Evolutionary conservation across 169 alveolate species (phyloP), one percentile per base, ranked within the genome.

Genomic region (Plasmodium inui): DNA sequence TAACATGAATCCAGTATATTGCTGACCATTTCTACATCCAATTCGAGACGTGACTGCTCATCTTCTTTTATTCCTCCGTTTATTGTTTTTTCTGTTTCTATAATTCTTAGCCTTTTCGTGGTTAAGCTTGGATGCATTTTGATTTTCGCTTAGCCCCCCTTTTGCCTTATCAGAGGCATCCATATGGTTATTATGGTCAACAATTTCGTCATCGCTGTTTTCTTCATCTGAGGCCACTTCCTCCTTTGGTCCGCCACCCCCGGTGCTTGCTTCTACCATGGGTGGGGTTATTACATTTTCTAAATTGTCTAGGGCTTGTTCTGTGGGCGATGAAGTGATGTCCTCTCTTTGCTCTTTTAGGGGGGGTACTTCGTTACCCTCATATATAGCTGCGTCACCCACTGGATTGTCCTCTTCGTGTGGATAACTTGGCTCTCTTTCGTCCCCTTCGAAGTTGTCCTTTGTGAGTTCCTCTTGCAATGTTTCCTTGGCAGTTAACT

Each of bases 251-350:
- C 22, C 37, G 76, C 17, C 30, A 26, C 14, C 76, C 30, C 76
- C 37, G 76, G 37, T 67, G 37, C 37, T 67, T 67, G 4, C 37
- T 67, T 67, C 76, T 28, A 67, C 76, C 10, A 19, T 67, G 76
- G 76, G 76, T 0, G 37, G 30, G 14, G 19, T 39, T 5, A 67
- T 67, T 67, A 67, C 3, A 67, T 67, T 67, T 19, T 19, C 30
- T 67, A 67, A 67, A 67, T 67, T 67, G 39, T 67, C 76, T 67
- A 67, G 12, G 6, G 39, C 30, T 67, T 67, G 30, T 22, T 67
- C 76, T 67, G 76, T 67, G 37, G 76, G 76, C 76, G 39, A 67
- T 22, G 76, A 67, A 22, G 41, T 61, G 55, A 19, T 83, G 50
- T 22, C 73, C 8, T 55, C 71, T 7, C 19, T 82, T 34, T 28